Percentiles rank a stretch among this genome's conserved stretches.
Conservation (phyloP, 2,329 filamentous ascomycete species). For the Paraphaeosphaeria minitans region DNA sequence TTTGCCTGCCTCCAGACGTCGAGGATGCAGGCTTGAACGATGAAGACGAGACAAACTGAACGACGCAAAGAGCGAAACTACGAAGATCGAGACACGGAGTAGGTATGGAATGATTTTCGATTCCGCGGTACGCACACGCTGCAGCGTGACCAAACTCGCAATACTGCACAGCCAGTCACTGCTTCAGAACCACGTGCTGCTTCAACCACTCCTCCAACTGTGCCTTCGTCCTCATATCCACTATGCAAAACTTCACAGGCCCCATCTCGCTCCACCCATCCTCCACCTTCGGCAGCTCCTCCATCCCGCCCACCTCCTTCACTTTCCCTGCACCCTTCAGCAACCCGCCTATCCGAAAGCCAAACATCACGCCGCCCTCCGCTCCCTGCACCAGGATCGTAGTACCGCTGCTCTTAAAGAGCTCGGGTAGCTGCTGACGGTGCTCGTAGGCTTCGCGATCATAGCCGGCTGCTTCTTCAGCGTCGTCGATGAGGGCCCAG, state of each 20-base stretch:
- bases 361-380: slow-evolving; percentile 25
- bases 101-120: too few species aligned
- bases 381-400: slow-evolving; percentile 22
- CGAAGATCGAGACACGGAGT: too few species aligned
- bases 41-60: too few species aligned
- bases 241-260: slow-evolving; percentile 32
- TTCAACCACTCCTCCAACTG: slow-evolving; percentile 28
- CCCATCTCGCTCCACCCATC: slow-evolving; percentile 28
- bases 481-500: slow-evolving; percentile 38
- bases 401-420: slow-evolving; percentile 30
- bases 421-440: slow-evolving; percentile 33
- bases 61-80: too few species aligned
- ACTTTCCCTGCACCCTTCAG: slow-evolving; percentile 32
- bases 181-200: slow-evolving; percentile 20
- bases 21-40: too few species aligned
- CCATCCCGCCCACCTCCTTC: slow-evolving; percentile 33
- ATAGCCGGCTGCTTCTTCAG: slow-evolving; percentile 42
- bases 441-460: slow-evolving; percentile 51
- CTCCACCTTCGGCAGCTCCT: slow-evolving; percentile 31
- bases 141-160: too few species aligned
- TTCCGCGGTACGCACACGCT: too few species aligned
- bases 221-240: slow-evolving; percentile 31
- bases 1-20: too few species aligned
- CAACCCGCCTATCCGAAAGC: slow-evolving; percentile 38
- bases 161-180: background rate